phyloP scores from a whole-genome alignment of 352 stramenopile species.

The Phytophthora sansomeana region DNA sequence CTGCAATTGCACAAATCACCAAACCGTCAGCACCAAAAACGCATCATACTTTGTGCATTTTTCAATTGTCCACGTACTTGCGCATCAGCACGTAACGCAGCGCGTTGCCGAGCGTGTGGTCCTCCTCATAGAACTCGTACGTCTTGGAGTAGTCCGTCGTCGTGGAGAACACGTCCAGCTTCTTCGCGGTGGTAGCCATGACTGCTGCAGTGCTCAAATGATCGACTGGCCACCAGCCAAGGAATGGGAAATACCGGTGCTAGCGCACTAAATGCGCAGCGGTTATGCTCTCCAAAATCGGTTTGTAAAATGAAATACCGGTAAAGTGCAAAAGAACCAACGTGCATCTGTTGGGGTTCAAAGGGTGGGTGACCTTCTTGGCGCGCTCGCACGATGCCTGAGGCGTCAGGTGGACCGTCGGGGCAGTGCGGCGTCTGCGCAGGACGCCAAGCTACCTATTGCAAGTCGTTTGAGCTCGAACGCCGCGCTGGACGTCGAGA shows the following conservation, averaged over 20 bases:
- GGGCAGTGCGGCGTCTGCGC: not conserved
- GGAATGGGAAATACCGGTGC: too few relatives aligned
- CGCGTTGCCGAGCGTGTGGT: conserved; percentile 93
- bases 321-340: too few relatives aligned
- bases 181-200: conserved; percentile 58
- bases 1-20: conserved; percentile 49
- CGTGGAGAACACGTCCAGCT: conserved; percentile 84
- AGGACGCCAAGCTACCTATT: conserved; percentile 3
- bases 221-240: conserved; percentile 2
- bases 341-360: too few relatives aligned
- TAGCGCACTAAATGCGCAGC: too few relatives aligned
- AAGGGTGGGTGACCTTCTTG: too few relatives aligned
- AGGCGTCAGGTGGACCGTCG: conserved; percentile 19
- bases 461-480: not conserved
- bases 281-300: too few relatives aligned
- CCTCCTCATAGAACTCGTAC: conserved; percentile 89
- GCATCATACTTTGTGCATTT: too few relatives aligned
- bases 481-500: conserved; percentile 5
- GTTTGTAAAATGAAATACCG: too few relatives aligned
- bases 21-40: conserved; percentile 1
- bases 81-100: conserved; percentile 94
- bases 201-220: not conserved
- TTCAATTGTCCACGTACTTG: conserved; percentile 70
- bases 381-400: conserved; percentile 33
- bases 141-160: conserved; percentile 88